Evolutionary conservation across 768 basidiomycete species (phyloP), one percentile per base, ranked within the genome.

Genomic region (Leccinellum luteum): DNA sequence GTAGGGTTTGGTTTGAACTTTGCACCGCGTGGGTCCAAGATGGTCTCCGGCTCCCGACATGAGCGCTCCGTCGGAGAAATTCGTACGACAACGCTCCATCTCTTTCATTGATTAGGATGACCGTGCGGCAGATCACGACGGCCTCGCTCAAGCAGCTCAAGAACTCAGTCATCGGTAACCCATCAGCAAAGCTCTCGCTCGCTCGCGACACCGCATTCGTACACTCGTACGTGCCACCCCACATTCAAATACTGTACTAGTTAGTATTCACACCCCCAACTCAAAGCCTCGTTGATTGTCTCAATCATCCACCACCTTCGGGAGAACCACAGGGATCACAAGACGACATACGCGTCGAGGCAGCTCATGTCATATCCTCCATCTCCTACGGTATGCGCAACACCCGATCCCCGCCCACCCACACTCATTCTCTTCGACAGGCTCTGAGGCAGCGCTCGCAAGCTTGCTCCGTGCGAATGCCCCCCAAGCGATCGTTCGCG

Each of bases 141-240:
- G 60, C 58, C 2, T 59, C 70, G 1, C 81, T 90, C 61, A 91
- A 89, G 73, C 75, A 78, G 58, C 79, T 84, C 58, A 91, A 91
- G 73, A 92, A 92, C 69, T 69, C 78, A 1, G 86, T 91, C 50
- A 91, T 92, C 38, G 90, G 90, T 2, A 92, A 91, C 60, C 89
- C 88, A 0, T 81, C 83, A 0, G 87, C 87, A 1, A 92, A 92
- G 68, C 66, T 77, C 2, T 69, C 78, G 14, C 72, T 89, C 1
- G 82, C 85, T 1, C 72, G 76, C 44, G 86, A 92, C 61, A 73
- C 78, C 13, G 69, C 66, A 3, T 84, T 86, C 65, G 73, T 92
- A 17, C 75, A 77, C 61, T 77, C 74, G 85, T 88, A 62, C 65
- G 80, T 75, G 1, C 23, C 41, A 48, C 38, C 51, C 25, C 23